These are phyloP conservation scores for Candida glucosophila DNA, from an alignment of 1,139 yeast species.

Conservation along the genomic window DNA sequence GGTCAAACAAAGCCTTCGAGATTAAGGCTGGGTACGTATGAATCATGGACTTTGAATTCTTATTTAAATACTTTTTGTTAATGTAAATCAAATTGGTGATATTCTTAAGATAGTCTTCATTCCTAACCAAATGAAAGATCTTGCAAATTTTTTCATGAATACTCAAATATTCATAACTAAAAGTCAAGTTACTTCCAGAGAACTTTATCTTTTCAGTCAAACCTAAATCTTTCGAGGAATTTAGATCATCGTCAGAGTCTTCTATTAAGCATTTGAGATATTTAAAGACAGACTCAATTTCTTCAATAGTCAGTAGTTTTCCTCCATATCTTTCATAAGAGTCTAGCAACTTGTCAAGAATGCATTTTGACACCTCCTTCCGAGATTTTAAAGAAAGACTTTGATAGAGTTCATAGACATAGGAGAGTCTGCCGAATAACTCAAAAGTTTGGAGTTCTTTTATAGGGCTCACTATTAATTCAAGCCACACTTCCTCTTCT, in stretches of 20 bases:
- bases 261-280: slow-evolving; percentile 30
- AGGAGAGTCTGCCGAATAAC: slow-evolving; percentile 23
- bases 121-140: slow-evolving; percentile 53
- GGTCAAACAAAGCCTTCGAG: slow-evolving; percentile 47
- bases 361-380: slow-evolving; percentile 32
- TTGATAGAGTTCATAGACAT: slow-evolving; percentile 34
- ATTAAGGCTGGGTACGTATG: slow-evolving; percentile 73
- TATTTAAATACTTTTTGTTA: slow-evolving; percentile 48
- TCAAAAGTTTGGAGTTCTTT: slow-evolving; percentile 26
- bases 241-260: slow-evolving; percentile 19
- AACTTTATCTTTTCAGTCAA: slow-evolving; percentile 24
- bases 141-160: slow-evolving; percentile 67
- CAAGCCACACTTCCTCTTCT: slow-evolving; percentile 47
- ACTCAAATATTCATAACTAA: slow-evolving; percentile 31
- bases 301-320: slow-evolving; percentile 16
- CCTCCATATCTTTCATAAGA: slow-evolving; percentile 7
- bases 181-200: slow-evolving; percentile 22
- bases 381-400: slow-evolving; percentile 25
- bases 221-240: slow-evolving; percentile 31
- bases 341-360: slow-evolving; percentile 29
- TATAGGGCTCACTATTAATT: slow-evolving; percentile 52
- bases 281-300: slow-evolving; percentile 38
- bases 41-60: slow-evolving; percentile 46
- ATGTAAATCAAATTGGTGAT: slow-evolving; percentile 48
- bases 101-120: slow-evolving; percentile 41